Percentiles rank a stretch among this genome's conserved stretches.
Conservation (phyloP, 2,329 filamentous ascomycete species). For the Fusarium virguliforme region DNA sequence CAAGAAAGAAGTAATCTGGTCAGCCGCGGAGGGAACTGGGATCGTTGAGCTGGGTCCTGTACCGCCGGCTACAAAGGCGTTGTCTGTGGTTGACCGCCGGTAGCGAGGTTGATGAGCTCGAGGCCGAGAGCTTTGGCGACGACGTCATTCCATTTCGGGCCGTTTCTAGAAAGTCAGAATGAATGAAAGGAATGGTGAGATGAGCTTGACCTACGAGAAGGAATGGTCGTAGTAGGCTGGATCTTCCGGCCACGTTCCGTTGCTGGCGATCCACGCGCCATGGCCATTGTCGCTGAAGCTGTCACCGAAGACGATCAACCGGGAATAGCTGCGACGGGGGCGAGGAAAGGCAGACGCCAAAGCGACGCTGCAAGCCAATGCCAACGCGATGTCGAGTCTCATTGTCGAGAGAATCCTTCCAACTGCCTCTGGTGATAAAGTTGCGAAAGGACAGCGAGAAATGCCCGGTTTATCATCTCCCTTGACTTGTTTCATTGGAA, state of each 20-base stretch:
- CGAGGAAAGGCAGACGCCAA: constrained; percentile 7
- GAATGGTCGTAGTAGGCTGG: constrained; percentile 39
- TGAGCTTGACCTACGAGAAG: constrained; percentile 2
- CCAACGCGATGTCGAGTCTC: not conserved
- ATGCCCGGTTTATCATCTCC: not conserved
- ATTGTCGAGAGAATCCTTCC: not conserved
- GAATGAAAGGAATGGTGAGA: fast-evolving
- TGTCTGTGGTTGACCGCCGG: constrained; percentile 35
- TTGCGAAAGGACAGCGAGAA: not conserved
- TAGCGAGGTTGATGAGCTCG: constrained; percentile 36
- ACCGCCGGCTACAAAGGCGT: constrained; percentile 33
- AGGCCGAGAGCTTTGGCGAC: constrained; percentile 17
- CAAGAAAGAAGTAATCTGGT: constrained; percentile 29
- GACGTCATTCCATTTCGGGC: constrained; percentile 35
- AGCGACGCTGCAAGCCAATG: not conserved
- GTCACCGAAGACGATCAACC: constrained; percentile 40
- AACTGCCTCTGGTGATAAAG: not conserved
- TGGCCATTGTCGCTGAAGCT: constrained; percentile 44
- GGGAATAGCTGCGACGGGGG: not conserved
- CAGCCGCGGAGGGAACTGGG: constrained; percentile 28
- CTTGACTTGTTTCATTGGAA: not conserved
- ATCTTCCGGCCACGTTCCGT: constrained; percentile 38
- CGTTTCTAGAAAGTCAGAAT: constrained; percentile 20
- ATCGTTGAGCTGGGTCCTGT: constrained; percentile 32
- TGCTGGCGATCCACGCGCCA: constrained; percentile 38